Conservation (phyloP, 306 rosid genomes). For the Cicer bijugum region DNA sequence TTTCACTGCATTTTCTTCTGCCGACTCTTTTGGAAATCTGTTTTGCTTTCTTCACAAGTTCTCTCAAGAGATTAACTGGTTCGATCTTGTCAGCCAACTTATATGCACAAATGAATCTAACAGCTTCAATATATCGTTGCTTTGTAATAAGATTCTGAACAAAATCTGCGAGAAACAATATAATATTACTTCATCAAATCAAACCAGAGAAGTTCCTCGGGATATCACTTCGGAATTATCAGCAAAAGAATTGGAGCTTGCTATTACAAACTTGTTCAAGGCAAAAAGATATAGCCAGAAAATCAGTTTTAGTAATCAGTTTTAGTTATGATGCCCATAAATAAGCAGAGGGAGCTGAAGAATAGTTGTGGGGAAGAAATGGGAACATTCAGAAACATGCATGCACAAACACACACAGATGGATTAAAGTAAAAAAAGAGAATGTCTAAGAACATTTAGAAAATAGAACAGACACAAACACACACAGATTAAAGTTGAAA, state of each 20-base stretch:
- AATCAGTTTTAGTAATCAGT: not conserved
- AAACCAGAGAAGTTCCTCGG: not conserved
- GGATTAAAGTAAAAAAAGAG: too few species aligned
- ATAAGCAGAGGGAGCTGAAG: not conserved
- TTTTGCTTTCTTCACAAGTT: constrained; percentile 33
- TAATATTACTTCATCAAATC: constrained; percentile 30
- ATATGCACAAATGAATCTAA: constrained; percentile 59
- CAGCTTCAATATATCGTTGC: constrained; percentile 58
- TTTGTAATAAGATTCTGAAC: constrained; percentile 49
- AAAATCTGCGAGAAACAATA: constrained; percentile 44
- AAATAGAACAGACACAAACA: not conserved
- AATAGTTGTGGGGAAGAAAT: not conserved
- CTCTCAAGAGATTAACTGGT: constrained; percentile 49
- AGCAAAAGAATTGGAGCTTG: not conserved
- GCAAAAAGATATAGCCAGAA: not conserved
- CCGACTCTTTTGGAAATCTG: not conserved
- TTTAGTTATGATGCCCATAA: not conserved
- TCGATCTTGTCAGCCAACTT: constrained; percentile 53
- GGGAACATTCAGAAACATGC: not conserved
- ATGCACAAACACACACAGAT: too few species aligned
- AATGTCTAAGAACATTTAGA: too few species aligned
- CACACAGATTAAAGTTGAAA: not conserved
- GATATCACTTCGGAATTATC: not conserved
- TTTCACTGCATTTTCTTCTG: constrained; percentile 22
- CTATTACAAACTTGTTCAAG: not conserved